Conservation (phyloP, 2,329 filamentous ascomycete species). For the Calonectria leucothoes region DNA sequence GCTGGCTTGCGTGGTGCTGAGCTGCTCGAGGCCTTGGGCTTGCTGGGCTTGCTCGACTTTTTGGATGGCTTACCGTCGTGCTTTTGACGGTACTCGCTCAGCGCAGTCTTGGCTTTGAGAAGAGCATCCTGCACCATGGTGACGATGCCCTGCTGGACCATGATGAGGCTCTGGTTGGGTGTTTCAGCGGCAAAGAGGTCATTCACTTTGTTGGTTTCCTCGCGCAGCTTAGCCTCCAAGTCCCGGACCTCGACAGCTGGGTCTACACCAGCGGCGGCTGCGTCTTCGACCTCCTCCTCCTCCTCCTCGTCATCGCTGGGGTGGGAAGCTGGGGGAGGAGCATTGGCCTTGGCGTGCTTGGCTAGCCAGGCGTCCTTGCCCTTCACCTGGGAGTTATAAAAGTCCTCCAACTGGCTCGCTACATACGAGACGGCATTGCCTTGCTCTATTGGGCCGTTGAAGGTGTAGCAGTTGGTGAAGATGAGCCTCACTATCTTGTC, state of each 20-base stretch:
- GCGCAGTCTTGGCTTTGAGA: conserved; percentile 75
- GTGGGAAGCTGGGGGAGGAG: conserved; percentile 70
- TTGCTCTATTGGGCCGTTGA: conserved; percentile 72
- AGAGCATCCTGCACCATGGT: conserved; percentile 77
- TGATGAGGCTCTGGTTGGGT: conserved; percentile 64
- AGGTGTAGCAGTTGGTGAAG: conserved; percentile 90
- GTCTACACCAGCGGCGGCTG: conserved; percentile 55
- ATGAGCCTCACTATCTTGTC: conserved; percentile 86
- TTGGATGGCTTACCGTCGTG: conserved; percentile 68
- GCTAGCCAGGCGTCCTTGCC: conserved; percentile 86
- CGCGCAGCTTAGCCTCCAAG: conserved; percentile 62
- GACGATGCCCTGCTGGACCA: conserved; percentile 71
- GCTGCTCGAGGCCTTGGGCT: conserved; percentile 57
- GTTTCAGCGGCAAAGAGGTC: conserved; percentile 63
- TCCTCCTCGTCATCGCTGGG: conserved; percentile 80
- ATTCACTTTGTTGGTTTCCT: conserved; percentile 70
- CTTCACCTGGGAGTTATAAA: conserved; percentile 82
- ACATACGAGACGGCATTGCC: conserved; percentile 79
- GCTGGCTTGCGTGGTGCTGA: conserved; percentile 57
- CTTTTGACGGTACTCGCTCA: conserved; percentile 61
- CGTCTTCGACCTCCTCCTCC: conserved; percentile 68
- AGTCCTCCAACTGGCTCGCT: conserved; percentile 77
- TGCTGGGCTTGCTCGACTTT: conserved; percentile 67
- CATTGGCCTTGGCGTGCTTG: conserved; percentile 70
- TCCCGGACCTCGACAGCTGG: conserved; percentile 60